Conservation (phyloP, 202 grass and related monocot species). For the Zoysia matrella region DNA sequence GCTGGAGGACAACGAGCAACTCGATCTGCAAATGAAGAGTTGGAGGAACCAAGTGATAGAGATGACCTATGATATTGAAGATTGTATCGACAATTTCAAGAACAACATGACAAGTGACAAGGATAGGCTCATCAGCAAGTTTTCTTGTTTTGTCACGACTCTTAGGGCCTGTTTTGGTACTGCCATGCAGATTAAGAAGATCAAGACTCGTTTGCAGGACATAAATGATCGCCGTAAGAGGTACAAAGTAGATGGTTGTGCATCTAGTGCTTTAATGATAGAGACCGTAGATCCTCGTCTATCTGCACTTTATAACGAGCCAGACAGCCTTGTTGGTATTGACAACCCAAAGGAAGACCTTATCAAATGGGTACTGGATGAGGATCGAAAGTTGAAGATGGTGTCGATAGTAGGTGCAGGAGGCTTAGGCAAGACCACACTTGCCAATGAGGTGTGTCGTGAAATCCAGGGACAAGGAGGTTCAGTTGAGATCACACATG, state of each 20-base stretch:
- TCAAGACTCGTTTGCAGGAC: slow-evolving; percentile 1
- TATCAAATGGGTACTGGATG: too few species aligned
- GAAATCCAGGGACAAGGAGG: not conserved
- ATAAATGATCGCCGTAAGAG: slow-evolving; percentile 4
- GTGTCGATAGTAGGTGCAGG: too few species aligned
- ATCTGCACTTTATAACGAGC: slow-evolving; percentile 13
- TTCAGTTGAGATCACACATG: too few species aligned
- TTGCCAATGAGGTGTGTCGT: too few species aligned
- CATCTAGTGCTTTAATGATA: not conserved
- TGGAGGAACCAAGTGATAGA: slow-evolving; percentile 25
- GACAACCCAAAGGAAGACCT: too few species aligned
- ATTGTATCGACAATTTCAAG: slow-evolving; percentile 30
- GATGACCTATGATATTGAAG: slow-evolving; percentile 38
- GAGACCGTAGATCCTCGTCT: slow-evolving; percentile 21
- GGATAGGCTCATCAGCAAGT: not conserved
- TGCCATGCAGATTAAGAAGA: not conserved
- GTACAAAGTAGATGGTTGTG: not conserved
- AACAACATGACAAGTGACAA: not conserved
- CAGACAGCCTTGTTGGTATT: slow-evolving; percentile 25
- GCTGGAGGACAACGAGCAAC: not conserved
- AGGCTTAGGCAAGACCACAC: too few species aligned
- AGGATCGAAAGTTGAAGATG: too few species aligned
- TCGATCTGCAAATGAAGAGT: not conserved
- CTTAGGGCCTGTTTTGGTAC: not conserved
- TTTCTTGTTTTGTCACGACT: not conserved